Conservation (phyloP, 108 stramenopile species). For the Pseudonitzschia pungens region DNA sequence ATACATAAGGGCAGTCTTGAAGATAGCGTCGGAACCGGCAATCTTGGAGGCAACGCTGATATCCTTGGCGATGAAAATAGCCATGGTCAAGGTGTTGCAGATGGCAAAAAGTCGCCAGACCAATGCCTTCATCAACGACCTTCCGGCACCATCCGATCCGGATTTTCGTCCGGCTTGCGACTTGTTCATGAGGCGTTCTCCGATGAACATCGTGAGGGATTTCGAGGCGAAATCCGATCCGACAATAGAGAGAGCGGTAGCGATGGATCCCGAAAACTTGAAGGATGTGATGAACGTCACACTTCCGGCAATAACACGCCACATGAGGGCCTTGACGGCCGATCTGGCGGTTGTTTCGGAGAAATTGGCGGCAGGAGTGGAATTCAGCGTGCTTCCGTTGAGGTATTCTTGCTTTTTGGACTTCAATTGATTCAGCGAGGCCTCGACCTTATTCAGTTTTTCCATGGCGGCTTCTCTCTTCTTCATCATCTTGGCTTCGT, state of each 20-base stretch:
- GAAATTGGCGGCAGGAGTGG: slow-evolving; percentile 46
- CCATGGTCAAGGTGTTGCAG: slow-evolving; percentile 89
- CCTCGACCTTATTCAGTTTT: slow-evolving; percentile 48
- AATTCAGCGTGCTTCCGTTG: slow-evolving; percentile 40
- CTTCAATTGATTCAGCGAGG: slow-evolving; percentile 48
- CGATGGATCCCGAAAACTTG: slow-evolving; percentile 67
- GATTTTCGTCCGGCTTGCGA: slow-evolving; percentile 69
- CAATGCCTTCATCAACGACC: slow-evolving; percentile 89
- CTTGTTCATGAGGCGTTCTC: slow-evolving; percentile 95
- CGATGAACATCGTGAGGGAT: slow-evolving; percentile 93
- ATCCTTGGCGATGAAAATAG: slow-evolving; percentile 81
- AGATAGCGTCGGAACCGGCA: slow-evolving; percentile 88
- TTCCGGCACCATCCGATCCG: slow-evolving; percentile 75
- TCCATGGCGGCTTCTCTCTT: slow-evolving; percentile 53
- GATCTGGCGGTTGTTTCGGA: slow-evolving; percentile 77
- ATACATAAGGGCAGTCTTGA: slow-evolving; percentile 94
- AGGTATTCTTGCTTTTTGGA: slow-evolving; percentile 71
- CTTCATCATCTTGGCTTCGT: slow-evolving; percentile 57
- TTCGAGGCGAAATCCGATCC: slow-evolving; percentile 94
- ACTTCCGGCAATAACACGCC: slow-evolving; percentile 86
- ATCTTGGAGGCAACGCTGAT: slow-evolving; percentile 85
- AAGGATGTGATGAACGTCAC: slow-evolving; percentile 82
- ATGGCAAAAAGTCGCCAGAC: slow-evolving; percentile 95
- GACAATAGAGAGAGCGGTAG: slow-evolving; percentile 87
- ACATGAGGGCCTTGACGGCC: slow-evolving; percentile 80